A percentile compares a stretch with the other conserved stretches of the same genome.
phyloP scores from a whole-genome alignment of 2,329 filamentous ascomycete genomes.

The Diaporthe velutina region DNA sequence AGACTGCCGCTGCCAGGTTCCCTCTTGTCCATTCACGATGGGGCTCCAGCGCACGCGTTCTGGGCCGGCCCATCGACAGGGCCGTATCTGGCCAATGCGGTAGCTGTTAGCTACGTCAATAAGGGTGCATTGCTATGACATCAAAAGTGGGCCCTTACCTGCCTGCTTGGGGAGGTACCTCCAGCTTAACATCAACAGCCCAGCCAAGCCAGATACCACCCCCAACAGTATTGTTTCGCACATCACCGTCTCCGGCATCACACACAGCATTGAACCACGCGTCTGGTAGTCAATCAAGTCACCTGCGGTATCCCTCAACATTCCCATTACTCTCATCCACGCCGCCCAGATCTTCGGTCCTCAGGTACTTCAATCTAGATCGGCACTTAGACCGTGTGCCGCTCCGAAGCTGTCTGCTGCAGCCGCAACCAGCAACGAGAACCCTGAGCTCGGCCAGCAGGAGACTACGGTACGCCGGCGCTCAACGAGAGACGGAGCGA shows the following conservation, averaged over 20 bases:
- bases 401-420: not conserved
- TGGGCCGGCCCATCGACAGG: slow-evolving; percentile 7
- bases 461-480: not conserved
- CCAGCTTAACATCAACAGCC: slow-evolving; percentile 7
- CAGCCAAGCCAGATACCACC: not conserved
- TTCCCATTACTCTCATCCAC: not conserved
- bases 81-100: slow-evolving; percentile 7
- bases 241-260: not conserved
- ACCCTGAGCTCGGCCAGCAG: not conserved
- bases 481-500: not conserved
- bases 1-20: not conserved
- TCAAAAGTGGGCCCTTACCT: slow-evolving; percentile 21
- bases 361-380: slow-evolving; percentile 8
- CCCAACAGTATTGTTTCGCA: slow-evolving; percentile 14
- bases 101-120: slow-evolving; percentile 3
- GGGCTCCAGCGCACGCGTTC: slow-evolving; percentile 5
- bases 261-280: not conserved
- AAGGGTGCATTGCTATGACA: slow-evolving; percentile 21
- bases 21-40: slow-evolving; percentile 12
- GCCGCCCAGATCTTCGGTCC: not conserved
- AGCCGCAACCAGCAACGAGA: not conserved
- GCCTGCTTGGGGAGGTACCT: slow-evolving; percentile 15
- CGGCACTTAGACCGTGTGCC: not conserved
- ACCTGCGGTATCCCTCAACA: not conserved
- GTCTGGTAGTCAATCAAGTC: not conserved